A percentile compares a stretch with the other conserved stretches of the same genome.
Evolutionary conservation across 495 filamentous ascomycete genomes (phyloP).

Genomic region (Penicilliopsis zonata): DNA sequence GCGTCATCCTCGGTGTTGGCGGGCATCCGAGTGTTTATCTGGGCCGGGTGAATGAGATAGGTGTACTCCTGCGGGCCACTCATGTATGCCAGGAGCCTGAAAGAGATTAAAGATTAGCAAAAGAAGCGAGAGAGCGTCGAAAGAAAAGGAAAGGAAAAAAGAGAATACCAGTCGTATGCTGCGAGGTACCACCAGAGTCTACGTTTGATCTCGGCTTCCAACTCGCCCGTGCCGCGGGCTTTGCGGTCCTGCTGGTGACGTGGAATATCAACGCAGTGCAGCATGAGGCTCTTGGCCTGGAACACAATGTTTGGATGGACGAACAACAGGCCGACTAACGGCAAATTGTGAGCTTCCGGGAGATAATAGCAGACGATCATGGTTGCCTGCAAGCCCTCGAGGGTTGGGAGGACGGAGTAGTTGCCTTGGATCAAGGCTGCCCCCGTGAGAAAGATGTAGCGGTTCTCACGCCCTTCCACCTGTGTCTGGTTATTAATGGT

Average conservation of each 20-base stretch:
- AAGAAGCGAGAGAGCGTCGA: conserved; percentile 1
- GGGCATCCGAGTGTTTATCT: conserved; percentile 16
- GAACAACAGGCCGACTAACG: conserved; percentile 22
- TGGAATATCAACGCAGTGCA: conserved; percentile 30
- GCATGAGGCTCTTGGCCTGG: conserved; percentile 28
- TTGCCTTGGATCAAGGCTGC: conserved; percentile 25
- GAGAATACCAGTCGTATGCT: conserved; percentile 37
- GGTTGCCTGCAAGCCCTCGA: conserved; percentile 35
- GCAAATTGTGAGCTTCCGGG: conserved; percentile 12
- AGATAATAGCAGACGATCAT: conserved; percentile 25
- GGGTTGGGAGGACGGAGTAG: conserved; percentile 19
- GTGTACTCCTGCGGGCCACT: conserved; percentile 39
- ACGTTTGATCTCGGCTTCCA: conserved; percentile 25
- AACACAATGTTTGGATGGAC: conserved; percentile 17
- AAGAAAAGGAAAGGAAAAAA: too few relatives aligned
- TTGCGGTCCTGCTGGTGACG: conserved; percentile 6
- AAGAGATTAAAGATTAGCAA: conserved; percentile 4
- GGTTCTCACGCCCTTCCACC: conserved; percentile 13
- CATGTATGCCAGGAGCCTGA: conserved; percentile 22
- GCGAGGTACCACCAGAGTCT: conserved; percentile 36
- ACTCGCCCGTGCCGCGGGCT: conserved; percentile 6
- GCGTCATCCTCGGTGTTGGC: conserved; percentile 18
- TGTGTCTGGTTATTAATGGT: conserved; percentile 15
- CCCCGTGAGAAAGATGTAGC: conserved; percentile 17
- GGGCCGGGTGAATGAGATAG: conserved; percentile 30